Conservation (phyloP, 2,329 filamentous ascomycete species). For the Penicillium thymicola region DNA sequence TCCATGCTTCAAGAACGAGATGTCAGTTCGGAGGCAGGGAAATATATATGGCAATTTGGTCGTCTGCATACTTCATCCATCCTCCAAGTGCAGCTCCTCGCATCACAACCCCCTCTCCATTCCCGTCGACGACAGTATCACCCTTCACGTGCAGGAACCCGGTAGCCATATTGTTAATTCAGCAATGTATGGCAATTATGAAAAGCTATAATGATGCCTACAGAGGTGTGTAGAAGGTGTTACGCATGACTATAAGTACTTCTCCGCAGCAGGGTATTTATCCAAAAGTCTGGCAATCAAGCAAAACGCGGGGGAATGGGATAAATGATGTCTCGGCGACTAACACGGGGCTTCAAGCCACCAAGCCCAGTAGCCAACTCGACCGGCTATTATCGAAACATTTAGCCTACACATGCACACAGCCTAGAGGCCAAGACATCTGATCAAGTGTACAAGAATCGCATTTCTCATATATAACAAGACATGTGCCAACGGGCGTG, state of each 20-base stretch:
- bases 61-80: conserved; percentile 41
- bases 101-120: conserved; percentile 48
- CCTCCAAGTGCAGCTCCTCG: conserved; percentile 48
- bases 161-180: conserved; percentile 26
- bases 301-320: conserved; percentile 12
- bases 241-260: conserved; percentile 1
- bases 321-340: conserved; percentile 2
- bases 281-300: neutral
- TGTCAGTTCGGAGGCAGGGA: neutral
- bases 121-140: conserved; percentile 46
- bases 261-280: neutral
- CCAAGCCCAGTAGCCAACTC: neutral
- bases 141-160: conserved; percentile 44
- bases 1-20: conserved; percentile 46
- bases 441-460: conserved; percentile 8
- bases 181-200: neutral
- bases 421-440: neutral
- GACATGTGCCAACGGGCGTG: conserved; percentile 17
- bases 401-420: conserved; percentile 13
- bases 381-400: conserved; percentile 12
- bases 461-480: conserved; percentile 18
- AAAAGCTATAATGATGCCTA: neutral
- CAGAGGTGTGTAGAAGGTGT: neutral
- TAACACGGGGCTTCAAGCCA: neutral
- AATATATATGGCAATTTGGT: neutral